Conservation (phyloP, 306 rosid species). For the Rosa rugosa region DNA sequence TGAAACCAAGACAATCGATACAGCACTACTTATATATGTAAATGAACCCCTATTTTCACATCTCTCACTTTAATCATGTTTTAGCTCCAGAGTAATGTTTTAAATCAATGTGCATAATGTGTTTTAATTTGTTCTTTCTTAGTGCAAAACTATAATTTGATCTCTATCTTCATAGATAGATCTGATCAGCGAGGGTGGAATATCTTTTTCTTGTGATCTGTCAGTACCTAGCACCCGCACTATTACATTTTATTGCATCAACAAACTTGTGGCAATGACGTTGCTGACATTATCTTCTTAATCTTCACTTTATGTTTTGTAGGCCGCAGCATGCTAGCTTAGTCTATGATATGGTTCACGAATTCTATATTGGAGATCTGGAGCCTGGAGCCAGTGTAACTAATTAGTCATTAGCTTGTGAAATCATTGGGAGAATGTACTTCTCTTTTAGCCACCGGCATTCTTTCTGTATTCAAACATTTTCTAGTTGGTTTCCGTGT, state of each 20-base stretch:
- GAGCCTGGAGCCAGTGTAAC: conserved; percentile 23
- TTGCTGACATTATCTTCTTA: not conserved
- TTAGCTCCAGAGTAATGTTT: not conserved
- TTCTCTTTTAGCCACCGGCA: not conserved
- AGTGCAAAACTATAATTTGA: not conserved
- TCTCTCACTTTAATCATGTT: not conserved
- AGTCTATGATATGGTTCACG: conserved; percentile 88
- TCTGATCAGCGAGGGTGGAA: not conserved
- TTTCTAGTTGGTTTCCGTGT: not conserved
- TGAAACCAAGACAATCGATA: not conserved
- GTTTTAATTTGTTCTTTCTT: not conserved
- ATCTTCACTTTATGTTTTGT: conserved; percentile 31
- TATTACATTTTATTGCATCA: not conserved
- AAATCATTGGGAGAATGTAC: conserved; percentile 13
- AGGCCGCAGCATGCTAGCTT: conserved; percentile 96
- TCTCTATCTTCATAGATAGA: not conserved
- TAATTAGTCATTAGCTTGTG: conserved; percentile 20
- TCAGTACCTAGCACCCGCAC: not conserved
- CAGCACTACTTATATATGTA: not conserved
- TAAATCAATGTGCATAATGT: not conserved
- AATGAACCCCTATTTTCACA: not conserved
- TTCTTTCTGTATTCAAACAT: not conserved
- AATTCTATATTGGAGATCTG: conserved; percentile 76
- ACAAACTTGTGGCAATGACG: not conserved
- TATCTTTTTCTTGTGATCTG: not conserved